A percentile compares a stretch with the other conserved stretches of the same genome.
phyloP scores from a whole-genome alignment of 192 early-diverging fungal species.

The Coemansia javaensis region DNA sequence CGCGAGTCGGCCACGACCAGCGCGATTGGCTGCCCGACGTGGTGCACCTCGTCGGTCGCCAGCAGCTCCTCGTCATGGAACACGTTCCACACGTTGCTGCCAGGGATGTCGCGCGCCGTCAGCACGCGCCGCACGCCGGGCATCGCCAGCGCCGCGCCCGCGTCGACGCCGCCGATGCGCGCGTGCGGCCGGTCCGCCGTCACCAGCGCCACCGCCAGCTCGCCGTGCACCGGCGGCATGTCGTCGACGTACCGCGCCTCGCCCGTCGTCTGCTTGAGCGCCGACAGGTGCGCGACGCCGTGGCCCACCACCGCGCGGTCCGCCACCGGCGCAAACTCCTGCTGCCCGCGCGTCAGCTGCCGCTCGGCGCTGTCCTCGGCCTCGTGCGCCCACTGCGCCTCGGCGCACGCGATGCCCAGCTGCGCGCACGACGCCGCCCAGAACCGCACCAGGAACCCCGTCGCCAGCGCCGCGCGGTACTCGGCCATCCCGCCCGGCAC shows the following conservation, averaged over 20 bases:
- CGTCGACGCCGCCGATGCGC: slow-evolving; percentile 59
- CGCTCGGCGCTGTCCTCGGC: slow-evolving; percentile 17
- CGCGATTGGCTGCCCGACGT: slow-evolving; percentile 72
- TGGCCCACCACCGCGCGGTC: slow-evolving; percentile 58
- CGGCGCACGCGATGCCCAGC: slow-evolving; percentile 8
- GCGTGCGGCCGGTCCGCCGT: slow-evolving; percentile 64
- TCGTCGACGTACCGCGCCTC: slow-evolving; percentile 82
- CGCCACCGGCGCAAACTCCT: slow-evolving; percentile 48
- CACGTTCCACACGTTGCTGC: slow-evolving; percentile 54
- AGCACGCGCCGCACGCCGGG: slow-evolving; percentile 67
- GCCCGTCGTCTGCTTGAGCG: slow-evolving; percentile 79
- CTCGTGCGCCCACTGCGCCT: slow-evolving; percentile 12
- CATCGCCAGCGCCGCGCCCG: slow-evolving; percentile 53
- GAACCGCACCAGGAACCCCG: slow-evolving; percentile 63
- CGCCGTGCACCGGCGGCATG: slow-evolving; percentile 65
- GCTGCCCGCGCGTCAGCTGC: slow-evolving; percentile 17
- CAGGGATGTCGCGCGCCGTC: slow-evolving; percentile 65
- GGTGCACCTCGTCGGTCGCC: slow-evolving; percentile 62
- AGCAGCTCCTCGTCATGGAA: slow-evolving; percentile 78
- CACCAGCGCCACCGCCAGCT: slow-evolving; percentile 67
- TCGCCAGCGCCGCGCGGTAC: slow-evolving; percentile 58
- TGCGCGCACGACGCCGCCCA: slow-evolving; percentile 48
- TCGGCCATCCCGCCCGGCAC: slow-evolving; percentile 67
- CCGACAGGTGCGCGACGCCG: slow-evolving; percentile 65
- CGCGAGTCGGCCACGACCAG: slow-evolving; percentile 70